phyloP scores from a whole-genome alignment of 805 yeast species.

The Clavispora santaluciae region DNA sequence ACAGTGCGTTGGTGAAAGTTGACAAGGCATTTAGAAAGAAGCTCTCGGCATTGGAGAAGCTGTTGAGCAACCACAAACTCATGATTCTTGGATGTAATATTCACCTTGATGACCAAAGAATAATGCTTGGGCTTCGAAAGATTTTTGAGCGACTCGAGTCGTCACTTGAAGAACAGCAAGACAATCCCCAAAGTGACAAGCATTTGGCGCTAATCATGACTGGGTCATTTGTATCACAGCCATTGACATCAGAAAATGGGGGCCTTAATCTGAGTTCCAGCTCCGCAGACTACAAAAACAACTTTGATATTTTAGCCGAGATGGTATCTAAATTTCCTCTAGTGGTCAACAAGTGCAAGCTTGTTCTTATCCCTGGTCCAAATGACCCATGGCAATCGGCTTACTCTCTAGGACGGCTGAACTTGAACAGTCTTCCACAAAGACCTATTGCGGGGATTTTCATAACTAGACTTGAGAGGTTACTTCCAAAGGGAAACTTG shows the following conservation, averaged over 20 bases:
- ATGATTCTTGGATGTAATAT: conserved; percentile 74
- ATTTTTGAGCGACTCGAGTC: conserved; percentile 50
- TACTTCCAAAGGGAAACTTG: conserved; percentile 22
- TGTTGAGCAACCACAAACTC: conserved; percentile 52
- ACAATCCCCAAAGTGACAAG: conserved; percentile 29
- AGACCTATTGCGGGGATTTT: conserved; percentile 66
- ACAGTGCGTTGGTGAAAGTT: conserved; percentile 40
- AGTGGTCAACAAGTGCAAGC: conserved; percentile 47
- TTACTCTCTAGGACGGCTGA: conserved; percentile 51
- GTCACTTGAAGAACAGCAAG: conserved; percentile 21
- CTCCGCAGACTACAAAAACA: conserved; percentile 54
- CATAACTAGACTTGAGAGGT: conserved; percentile 59
- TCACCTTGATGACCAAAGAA: conserved; percentile 53
- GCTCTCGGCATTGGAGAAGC: conserved; percentile 52
- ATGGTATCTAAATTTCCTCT: conserved; percentile 56
- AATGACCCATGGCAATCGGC: conserved; percentile 92
- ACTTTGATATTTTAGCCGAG: conserved; percentile 71
- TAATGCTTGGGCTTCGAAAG: conserved; percentile 61
- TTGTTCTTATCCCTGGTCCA: conserved; percentile 80
- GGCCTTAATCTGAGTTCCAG: conserved; percentile 44
- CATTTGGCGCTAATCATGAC: conserved; percentile 66
- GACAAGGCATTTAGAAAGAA: conserved; percentile 55
- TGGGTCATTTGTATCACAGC: conserved; percentile 73
- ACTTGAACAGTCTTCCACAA: conserved; percentile 51
- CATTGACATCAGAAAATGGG: conserved; percentile 56